Evolutionary conservation across 371 early-diverging fungal species (phyloP).

Genomic region (Mucor plumbeus): DNA sequence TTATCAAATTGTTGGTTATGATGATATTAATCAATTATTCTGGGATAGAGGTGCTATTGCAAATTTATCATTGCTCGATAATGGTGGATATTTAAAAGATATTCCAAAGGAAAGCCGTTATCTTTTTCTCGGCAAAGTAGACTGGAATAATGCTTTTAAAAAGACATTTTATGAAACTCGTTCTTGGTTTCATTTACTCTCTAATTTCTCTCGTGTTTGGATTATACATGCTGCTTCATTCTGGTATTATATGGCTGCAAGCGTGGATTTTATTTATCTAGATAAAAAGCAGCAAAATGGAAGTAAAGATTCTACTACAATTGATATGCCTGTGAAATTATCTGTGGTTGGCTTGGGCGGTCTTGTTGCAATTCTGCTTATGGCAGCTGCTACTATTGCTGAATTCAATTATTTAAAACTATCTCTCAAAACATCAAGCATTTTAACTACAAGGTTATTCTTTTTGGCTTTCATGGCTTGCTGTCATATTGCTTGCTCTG

Average conservation of each 20-base stretch:
- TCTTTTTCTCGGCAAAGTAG: conserved; percentile 59
- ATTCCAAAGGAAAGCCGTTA: conserved; percentile 69
- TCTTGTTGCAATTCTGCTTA: conserved; percentile 69
- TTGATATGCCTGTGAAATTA: conserved; percentile 55
- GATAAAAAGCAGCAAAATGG: conserved; percentile 10
- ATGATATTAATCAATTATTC: conserved; percentile 89
- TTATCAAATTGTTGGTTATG: conserved; percentile 81
- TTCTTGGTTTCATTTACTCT: conserved; percentile 80
- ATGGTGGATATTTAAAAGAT: conserved; percentile 58
- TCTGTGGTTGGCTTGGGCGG: conserved; percentile 79
- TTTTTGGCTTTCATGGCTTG: conserved; percentile 63
- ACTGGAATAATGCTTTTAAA: conserved; percentile 72
- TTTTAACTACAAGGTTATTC: conserved; percentile 61
- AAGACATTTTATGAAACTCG: conserved; percentile 89
- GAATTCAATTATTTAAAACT: conserved; percentile 75
- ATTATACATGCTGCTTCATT: conserved; percentile 80
- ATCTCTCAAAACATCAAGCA: conserved; percentile 55
- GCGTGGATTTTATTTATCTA: conserved; percentile 69
- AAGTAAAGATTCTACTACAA: neutral
- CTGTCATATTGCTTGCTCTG: conserved; percentile 68
- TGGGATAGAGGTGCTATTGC: conserved; percentile 77
- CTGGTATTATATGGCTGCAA: conserved; percentile 83
- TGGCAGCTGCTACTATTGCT: conserved; percentile 67
- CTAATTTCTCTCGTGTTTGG: conserved; percentile 90
- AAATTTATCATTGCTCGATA: conserved; percentile 60